Evolutionary conservation across 2,329 filamentous ascomycete species (phyloP), one percentile per base, ranked within the genome.

Genomic region (Sporothrix phasma): DNA sequence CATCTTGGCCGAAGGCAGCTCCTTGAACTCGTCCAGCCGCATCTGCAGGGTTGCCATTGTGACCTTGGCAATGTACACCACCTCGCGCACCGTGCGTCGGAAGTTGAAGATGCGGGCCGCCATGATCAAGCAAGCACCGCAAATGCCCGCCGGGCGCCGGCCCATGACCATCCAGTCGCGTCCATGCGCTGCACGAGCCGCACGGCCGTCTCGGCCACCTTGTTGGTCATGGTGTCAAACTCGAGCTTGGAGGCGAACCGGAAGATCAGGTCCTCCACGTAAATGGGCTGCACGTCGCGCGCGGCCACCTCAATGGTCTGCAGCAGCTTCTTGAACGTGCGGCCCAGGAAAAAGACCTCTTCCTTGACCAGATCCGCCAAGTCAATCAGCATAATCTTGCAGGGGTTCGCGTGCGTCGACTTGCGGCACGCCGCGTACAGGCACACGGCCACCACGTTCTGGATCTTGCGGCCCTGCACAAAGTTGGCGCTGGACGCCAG

Each of bases 101-200:
- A 95, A 99, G 75, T 97, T 97, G 81, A 97, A 96, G 88, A 97
- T 97, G 61, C 94, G 89, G 8, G 94, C 93, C 6, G 94, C 94
- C 74, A 99, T 88, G 66, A 99, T 89, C 56, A 99, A 83, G 69
- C 92, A 96, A 13, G 94, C 94, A 67, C 94, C 94, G 74, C 92
- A 97, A 63, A 97, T 88, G 69, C 94, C 94, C 6, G 93, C 93
- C 17, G 94, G 94, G 46, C 94, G 88, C 71, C 94, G 89, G 70
- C 94, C 94, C 73, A 92, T 91, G 54, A 92, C 88, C 85, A 99
- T 97, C 92, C 94, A 97, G 76, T 99, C 94, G 62, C 90, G 68
- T 90, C 92, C 94, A 99, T 97, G 67, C 94, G 88, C 74, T 89
- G 87, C 64, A 96, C 87, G 61, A 99, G 88, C 63, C 89, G 86